A percentile compares a stretch with the other conserved stretches of the same genome.
Conservation (phyloP, 495 filamentous ascomycete genomes). For the Aspergillus taichungensis region DNA sequence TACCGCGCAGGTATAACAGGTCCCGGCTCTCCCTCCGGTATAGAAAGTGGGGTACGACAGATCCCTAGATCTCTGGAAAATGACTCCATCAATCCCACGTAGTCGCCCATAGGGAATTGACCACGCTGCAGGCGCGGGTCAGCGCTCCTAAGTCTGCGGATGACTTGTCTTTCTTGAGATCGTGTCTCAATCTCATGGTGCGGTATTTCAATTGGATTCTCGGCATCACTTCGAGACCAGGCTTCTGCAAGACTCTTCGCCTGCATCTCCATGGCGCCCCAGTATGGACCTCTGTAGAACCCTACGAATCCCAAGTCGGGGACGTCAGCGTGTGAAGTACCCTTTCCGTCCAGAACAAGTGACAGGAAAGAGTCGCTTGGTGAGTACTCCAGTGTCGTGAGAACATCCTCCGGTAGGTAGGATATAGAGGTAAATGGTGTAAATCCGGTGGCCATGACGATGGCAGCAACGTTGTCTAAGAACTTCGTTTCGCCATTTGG, state of each 20-base stretch:
- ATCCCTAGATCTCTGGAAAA: constrained; percentile 47
- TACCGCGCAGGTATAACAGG: constrained; percentile 34
- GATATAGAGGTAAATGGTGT: constrained; percentile 49
- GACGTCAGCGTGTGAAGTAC: constrained; percentile 49
- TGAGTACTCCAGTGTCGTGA: constrained; percentile 46
- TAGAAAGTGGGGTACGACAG: constrained; percentile 6
- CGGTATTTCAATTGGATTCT: neutral
- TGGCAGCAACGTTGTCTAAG: constrained; percentile 50
- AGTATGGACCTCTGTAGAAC: constrained; percentile 79
- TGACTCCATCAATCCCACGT: constrained; percentile 67
- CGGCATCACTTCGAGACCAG: constrained; percentile 19
- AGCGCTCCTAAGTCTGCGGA: constrained; percentile 18
- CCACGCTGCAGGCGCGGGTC: constrained; percentile 33
- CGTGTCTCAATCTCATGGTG: constrained; percentile 9
- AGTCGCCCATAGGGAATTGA: constrained; percentile 78
- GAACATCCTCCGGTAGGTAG: constrained; percentile 50
- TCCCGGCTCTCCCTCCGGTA: constrained; percentile 8
- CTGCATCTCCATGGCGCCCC: constrained; percentile 84
- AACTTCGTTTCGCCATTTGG: constrained; percentile 10
- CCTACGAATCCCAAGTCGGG: constrained; percentile 72
- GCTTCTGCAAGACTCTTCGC: constrained; percentile 51
- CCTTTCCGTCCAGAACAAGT: constrained; percentile 57
- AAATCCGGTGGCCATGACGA: constrained; percentile 75
- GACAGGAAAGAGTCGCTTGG: constrained; percentile 51
- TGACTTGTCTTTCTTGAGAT: constrained; percentile 14